Conservation (phyloP, 768 basidiomycete genomes). For the Melanogaster broomeanus region DNA sequence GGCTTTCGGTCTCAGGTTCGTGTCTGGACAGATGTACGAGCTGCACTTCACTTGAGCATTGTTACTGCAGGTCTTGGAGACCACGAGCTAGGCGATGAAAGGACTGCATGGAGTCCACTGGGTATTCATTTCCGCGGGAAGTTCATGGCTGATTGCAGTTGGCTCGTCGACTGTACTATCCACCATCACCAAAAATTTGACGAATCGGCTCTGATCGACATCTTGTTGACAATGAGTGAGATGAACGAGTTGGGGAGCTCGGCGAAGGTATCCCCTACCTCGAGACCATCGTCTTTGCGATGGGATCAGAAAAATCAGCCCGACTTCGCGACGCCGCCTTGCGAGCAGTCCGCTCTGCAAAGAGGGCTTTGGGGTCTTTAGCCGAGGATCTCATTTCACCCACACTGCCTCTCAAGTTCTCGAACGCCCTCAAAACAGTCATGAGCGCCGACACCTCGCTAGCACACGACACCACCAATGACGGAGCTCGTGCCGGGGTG, state of each 20-base stretch:
- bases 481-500: not conserved
- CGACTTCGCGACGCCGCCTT: conserved; percentile 7
- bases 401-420: not conserved
- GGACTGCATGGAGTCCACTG: not conserved
- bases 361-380: not conserved
- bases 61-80: not conserved
- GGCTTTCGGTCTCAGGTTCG: not conserved
- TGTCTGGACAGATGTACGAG: conserved; percentile 1
- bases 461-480: not conserved
- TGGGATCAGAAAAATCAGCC: not conserved
- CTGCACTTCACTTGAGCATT: conserved; percentile 4
- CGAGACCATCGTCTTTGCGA: conserved; percentile 1
- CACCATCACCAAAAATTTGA: not conserved
- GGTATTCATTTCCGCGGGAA: not conserved
- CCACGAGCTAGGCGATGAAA: not conserved
- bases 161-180: conserved; percentile 1
- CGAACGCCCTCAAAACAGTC: not conserved
- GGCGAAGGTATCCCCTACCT: not conserved
- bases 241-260: not conserved
- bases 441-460: not conserved
- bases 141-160: not conserved
- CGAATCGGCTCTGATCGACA: conserved; percentile 1
- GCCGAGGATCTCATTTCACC: not conserved
- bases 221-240: conserved; percentile 7
- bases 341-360: not conserved